phyloP scores from a whole-genome alignment of 805 yeast genomes.

The Jamesozyma jinghongensis region DNA sequence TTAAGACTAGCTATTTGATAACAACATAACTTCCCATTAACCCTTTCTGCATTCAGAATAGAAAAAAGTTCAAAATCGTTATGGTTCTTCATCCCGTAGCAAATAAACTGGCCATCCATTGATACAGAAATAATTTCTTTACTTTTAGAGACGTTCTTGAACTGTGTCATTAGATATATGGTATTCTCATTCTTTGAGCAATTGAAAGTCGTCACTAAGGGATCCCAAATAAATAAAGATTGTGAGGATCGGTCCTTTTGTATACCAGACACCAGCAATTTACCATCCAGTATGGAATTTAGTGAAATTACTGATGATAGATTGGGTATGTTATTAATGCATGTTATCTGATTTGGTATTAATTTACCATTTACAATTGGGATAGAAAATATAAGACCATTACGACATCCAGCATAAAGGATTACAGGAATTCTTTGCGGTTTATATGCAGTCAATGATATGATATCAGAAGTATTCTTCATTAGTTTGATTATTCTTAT shows the following conservation, averaged over 20 bases:
- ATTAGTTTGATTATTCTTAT: not conserved
- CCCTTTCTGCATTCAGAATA: not conserved
- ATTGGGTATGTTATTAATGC: not conserved
- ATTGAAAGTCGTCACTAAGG: slow-evolving; percentile 1
- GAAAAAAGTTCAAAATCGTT: slow-evolving; percentile 21
- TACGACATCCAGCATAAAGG: slow-evolving; percentile 7
- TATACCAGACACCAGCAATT: slow-evolving; percentile 2
- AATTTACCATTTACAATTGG: too few species aligned
- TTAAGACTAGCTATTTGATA: slow-evolving; percentile 4
- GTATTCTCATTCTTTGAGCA: not conserved
- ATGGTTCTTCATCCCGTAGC: slow-evolving; percentile 16
- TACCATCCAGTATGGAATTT: slow-evolving; percentile 3
- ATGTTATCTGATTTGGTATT: too few species aligned
- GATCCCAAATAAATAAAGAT: slow-evolving; percentile 1
- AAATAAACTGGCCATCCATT: slow-evolving; percentile 13
- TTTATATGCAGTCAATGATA: slow-evolving; percentile 5
- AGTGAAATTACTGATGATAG: slow-evolving; percentile 5
- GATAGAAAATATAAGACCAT: not conserved
- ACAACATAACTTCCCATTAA: not conserved
- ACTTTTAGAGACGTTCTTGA: slow-evolving; percentile 13
- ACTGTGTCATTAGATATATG: slow-evolving; percentile 10
- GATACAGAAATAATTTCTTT: slow-evolving; percentile 14
- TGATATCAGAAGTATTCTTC: slow-evolving; percentile 7
- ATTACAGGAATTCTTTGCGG: not conserved
- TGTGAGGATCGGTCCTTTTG: not conserved